Conservation (phyloP, 441 rosid species). For the Erysimum cheiri region DNA sequence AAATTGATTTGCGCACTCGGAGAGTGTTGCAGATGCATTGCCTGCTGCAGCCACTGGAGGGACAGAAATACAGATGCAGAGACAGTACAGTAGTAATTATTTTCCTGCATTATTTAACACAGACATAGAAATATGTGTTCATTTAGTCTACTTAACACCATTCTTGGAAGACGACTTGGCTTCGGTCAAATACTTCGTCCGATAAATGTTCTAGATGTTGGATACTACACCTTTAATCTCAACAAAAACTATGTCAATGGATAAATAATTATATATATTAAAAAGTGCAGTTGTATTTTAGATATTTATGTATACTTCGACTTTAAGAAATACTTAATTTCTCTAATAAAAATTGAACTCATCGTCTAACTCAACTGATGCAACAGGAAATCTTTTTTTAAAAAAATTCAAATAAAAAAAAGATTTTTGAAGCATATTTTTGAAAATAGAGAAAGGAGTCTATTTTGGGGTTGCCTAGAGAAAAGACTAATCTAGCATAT, state of each 20-base stretch:
- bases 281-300: neutral
- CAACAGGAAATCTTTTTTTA: no score
- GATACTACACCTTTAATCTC: neutral
- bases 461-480: neutral
- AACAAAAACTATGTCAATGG: neutral
- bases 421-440: no score
- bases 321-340: neutral
- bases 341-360: neutral
- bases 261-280: neutral
- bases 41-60: constrained; percentile 28
- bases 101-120: constrained; percentile 21
- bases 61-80: constrained; percentile 35
- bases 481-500: neutral
- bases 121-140: constrained; percentile 30
- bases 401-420: no score
- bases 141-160: constrained; percentile 14
- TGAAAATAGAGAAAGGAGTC: neutral
- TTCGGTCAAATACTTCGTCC: constrained; percentile 40
- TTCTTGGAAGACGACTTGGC: constrained; percentile 34
- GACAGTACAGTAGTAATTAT: constrained; percentile 15
- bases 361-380: neutral
- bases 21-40: constrained; percentile 42
- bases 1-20: constrained; percentile 37
- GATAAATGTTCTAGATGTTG: neutral
- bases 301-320: constrained; percentile 35